Conservation (phyloP, 2,329 filamentous ascomycete species). For the Xylaria sp. region DNA sequence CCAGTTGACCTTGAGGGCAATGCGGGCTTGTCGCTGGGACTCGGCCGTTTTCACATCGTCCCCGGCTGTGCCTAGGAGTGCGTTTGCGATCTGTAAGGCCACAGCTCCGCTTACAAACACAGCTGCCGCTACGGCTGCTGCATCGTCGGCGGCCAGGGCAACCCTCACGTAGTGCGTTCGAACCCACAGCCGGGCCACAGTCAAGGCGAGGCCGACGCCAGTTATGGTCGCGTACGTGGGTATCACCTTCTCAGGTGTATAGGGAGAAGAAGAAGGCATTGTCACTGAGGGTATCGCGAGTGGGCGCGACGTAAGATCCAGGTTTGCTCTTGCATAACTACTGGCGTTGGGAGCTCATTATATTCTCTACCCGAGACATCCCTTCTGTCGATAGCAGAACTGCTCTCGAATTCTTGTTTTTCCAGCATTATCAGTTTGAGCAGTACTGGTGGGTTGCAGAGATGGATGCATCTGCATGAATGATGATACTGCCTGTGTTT, state of each 20-base stretch:
- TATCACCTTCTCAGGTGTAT: slow-evolving; percentile 26
- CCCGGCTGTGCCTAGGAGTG: slow-evolving; percentile 27
- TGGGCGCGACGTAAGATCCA: background rate
- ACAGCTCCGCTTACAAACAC: slow-evolving; percentile 26
- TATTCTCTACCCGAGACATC: background rate
- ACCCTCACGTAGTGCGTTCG: slow-evolving; percentile 22
- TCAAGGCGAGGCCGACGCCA: slow-evolving; percentile 22
- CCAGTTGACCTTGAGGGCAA: slow-evolving; percentile 30
- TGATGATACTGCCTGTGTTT: background rate
- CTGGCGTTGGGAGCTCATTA: background rate
- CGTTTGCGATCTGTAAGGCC: slow-evolving; percentile 24
- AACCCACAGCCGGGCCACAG: slow-evolving; percentile 28
- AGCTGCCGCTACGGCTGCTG: slow-evolving; percentile 10
- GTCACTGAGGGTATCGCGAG: background rate
- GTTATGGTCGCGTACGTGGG: slow-evolving; percentile 24
- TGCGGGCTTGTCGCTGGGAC: slow-evolving; percentile 17
- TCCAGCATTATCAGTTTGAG: background rate
- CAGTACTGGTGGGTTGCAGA: background rate
- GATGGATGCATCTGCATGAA: background rate
- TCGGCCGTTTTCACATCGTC: slow-evolving; percentile 23
- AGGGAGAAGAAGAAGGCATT: slow-evolving; percentile 10
- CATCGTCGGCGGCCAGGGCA: slow-evolving; percentile 20
- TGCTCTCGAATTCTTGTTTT: background rate
- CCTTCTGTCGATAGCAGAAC: background rate
- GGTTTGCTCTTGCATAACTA: background rate